These are phyloP conservation scores for Meyerozyma athensensis DNA, from an alignment of 1,139 yeast genomes.

Conservation along the genomic window DNA sequence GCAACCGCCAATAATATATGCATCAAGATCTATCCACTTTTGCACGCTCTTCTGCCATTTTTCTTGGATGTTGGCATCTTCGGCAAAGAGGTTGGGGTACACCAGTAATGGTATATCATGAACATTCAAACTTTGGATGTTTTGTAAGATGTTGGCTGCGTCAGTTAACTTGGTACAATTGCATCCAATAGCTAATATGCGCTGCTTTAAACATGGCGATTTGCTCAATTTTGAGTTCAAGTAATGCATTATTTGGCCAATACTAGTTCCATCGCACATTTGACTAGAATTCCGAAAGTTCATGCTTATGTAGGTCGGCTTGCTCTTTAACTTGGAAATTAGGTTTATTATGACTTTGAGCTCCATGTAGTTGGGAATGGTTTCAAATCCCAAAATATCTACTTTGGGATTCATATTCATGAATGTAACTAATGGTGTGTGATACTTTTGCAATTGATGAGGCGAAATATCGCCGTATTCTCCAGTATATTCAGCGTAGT, in stretches of 20 bases:
- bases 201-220: conserved; percentile 8
- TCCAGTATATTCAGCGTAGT: conserved; percentile 70
- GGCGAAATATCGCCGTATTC: conserved; percentile 36
- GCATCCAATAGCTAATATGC: conserved; percentile 33
- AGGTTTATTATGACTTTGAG: conserved; percentile 29
- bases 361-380: conserved; percentile 56
- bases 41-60: conserved; percentile 26
- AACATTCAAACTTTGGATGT: conserved; percentile 13
- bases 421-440: conserved; percentile 41
- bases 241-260: conserved; percentile 19
- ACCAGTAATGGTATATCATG: conserved; percentile 27
- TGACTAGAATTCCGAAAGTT: conserved; percentile 20
- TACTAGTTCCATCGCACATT: conserved; percentile 32
- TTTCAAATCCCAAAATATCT: conserved; percentile 59
- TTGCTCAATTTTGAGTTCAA: conserved; percentile 12
- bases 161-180: conserved; percentile 32
- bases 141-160: conserved; percentile 17
- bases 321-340: conserved; percentile 17
- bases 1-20: conserved; percentile 52
- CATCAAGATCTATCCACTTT: conserved; percentile 29
- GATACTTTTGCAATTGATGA: conserved; percentile 39
- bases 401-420: conserved; percentile 33
- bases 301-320: conserved; percentile 28
- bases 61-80: conserved; percentile 25
- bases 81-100: conserved; percentile 54